Conservation (phyloP, 2,329 filamentous ascomycete species). For the Ophiocordyceps polyrhachis-furcata region DNA sequence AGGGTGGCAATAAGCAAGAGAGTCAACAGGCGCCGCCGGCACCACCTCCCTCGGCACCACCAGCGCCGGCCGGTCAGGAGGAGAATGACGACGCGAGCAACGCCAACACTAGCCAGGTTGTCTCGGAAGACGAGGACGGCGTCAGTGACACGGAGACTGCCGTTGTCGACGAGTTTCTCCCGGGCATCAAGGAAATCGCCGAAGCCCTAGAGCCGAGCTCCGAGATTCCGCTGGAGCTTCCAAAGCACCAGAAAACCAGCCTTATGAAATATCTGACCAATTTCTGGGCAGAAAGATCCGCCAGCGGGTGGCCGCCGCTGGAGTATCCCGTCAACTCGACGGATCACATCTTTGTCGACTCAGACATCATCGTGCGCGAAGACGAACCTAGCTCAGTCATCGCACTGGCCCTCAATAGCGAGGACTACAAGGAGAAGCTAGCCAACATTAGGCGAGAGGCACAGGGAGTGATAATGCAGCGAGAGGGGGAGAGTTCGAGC, state of each 20-base stretch:
- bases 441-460: constrained; percentile 40
- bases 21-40: not conserved
- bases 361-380: constrained; percentile 90
- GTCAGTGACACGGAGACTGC: constrained; percentile 56
- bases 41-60: not conserved
- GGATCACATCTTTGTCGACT: constrained; percentile 93
- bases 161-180: constrained; percentile 48
- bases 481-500: constrained; percentile 13
- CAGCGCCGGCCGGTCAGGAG: constrained; percentile 1
- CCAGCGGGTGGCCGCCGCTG: constrained; percentile 79
- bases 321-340: constrained; percentile 79
- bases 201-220: constrained; percentile 41
- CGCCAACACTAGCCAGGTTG: constrained; percentile 27
- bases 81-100: constrained; percentile 12
- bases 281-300: constrained; percentile 95
- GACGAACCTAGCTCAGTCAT: constrained; percentile 95
- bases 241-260: constrained; percentile 83
- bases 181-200: constrained; percentile 42
- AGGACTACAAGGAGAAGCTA: constrained; percentile 72
- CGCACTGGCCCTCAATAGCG: constrained; percentile 74
- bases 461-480: constrained; percentile 21
- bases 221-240: constrained; percentile 53
- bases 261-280: constrained; percentile 91
- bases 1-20: not conserved
- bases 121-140: constrained; percentile 48